Percentiles rank a stretch among this genome's conserved stretches.
Evolutionary conservation across 163 green algal species (phyloP).

Genomic region (Prototheca wickerhamii): DNA sequence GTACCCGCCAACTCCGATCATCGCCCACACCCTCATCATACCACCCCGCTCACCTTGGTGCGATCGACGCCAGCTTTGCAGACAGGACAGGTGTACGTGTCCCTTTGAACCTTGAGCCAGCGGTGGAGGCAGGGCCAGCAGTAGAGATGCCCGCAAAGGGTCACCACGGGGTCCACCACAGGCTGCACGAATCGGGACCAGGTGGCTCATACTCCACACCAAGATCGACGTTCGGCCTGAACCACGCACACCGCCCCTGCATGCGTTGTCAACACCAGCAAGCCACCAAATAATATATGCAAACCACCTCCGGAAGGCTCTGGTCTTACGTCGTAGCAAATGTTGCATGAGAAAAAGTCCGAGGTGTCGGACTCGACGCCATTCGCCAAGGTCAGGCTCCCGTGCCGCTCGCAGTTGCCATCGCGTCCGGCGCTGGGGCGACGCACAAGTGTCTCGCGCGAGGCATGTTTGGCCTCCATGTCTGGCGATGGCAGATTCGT

Average conservation of each 20-base stretch:
- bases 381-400: conserved; percentile 2
- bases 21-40: neutral
- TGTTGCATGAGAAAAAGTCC: conserved; percentile 80
- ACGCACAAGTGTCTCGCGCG: neutral
- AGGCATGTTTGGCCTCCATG: neutral
- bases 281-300: no score
- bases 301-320: no score
- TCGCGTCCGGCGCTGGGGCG: neutral
- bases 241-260: neutral
- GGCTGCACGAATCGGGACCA: conserved; percentile 20
- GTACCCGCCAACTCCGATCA: no score
- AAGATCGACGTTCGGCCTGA: neutral
- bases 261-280: neutral
- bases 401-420: conserved; percentile 11
- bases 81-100: conserved; percentile 71
- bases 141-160: conserved; percentile 90
- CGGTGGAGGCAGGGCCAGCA: conserved; percentile 93
- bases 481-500: neutral
- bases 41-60: conserved; percentile 49
- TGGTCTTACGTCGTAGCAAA: conserved; percentile 94
- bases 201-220: neutral
- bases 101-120: conserved; percentile 73
- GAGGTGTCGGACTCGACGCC: neutral
- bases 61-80: conserved; percentile 86
- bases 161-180: conserved; percentile 83